Conservation (phyloP, 768 basidiomycete species). For the Lactarius indigo region DNA sequence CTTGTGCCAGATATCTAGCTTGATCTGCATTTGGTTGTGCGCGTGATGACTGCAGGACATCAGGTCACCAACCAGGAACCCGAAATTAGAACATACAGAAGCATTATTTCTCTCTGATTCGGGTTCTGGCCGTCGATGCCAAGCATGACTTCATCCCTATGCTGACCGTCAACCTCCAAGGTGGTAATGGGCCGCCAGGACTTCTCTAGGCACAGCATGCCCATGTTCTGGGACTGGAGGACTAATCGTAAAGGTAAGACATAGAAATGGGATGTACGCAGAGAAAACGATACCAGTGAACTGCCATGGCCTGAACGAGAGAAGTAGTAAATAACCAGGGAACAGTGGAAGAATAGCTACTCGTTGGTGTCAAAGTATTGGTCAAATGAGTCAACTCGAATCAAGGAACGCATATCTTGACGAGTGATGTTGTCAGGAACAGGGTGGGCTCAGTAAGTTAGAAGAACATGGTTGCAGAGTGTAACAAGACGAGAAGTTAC, state of each 20-base stretch:
- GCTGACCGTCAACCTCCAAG: slow-evolving; percentile 50
- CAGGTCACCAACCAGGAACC: background rate
- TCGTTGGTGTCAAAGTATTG: no score
- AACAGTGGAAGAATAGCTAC: no score
- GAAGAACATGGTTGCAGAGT: background rate
- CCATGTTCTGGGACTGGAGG: no score
- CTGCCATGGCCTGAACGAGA: no score
- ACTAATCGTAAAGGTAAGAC: no score
- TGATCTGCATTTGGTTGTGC: slow-evolving; percentile 39
- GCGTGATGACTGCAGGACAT: slow-evolving; percentile 38
- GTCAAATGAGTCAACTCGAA: no score
- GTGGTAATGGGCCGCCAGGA: slow-evolving; percentile 66
- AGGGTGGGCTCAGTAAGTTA: background rate
- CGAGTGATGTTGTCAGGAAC: background rate
- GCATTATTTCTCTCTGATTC: slow-evolving; percentile 52
- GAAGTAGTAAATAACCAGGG: no score
- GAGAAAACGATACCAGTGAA: no score
- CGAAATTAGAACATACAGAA: slow-evolving; percentile 43
- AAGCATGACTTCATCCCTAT: slow-evolving; percentile 52
- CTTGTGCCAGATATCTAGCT: slow-evolving; percentile 54
- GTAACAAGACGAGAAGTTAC: no score
- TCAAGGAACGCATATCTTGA: background rate
- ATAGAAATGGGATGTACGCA: no score
- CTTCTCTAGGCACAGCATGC: slow-evolving; percentile 51
- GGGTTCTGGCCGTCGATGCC: slow-evolving; percentile 72